These are phyloP conservation scores for Entonaema liquescens DNA, from an alignment of 495 filamentous ascomycete species.

Conservation along the genomic window DNA sequence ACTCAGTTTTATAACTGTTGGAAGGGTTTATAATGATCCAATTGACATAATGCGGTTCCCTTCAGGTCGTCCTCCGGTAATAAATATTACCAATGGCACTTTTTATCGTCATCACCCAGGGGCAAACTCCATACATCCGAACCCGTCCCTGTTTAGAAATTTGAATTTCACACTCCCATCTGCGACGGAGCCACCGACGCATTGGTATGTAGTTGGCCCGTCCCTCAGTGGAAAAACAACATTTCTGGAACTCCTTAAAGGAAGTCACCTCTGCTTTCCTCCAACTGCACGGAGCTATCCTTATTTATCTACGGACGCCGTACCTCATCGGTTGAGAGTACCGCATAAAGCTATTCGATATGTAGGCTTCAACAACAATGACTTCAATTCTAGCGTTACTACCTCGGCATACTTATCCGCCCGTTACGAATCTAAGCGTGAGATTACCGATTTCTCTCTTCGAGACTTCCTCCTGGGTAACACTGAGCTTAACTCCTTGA, in stretches of 20 bases:
- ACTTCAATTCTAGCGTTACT: constrained; percentile 49
- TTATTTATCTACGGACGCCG: constrained; percentile 71
- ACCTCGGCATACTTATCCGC: constrained; percentile 85
- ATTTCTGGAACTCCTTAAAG: constrained; percentile 77
- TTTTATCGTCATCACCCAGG: constrained; percentile 83
- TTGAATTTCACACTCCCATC: constrained; percentile 73
- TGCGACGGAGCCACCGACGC: constrained; percentile 52
- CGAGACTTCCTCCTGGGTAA: constrained; percentile 79
- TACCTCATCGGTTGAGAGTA: constrained; percentile 62
- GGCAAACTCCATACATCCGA: constrained; percentile 53
- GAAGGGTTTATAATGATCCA: constrained; percentile 16
- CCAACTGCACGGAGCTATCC: constrained; percentile 77
- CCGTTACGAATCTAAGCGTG: constrained; percentile 88
- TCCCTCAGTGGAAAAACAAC: constrained; percentile 76
- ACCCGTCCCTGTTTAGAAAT: constrained; percentile 72
- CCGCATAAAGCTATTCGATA: constrained; percentile 76
- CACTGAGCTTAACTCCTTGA: constrained; percentile 71
- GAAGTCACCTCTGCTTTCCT: constrained; percentile 75
- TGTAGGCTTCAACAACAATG: constrained; percentile 79
- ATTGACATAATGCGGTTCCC: constrained; percentile 48
- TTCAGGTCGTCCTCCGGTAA: constrained; percentile 62
- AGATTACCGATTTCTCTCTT: constrained; percentile 87
- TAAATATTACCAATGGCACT: constrained; percentile 76
- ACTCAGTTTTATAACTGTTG: not conserved
- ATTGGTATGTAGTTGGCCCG: constrained; percentile 81